These are phyloP conservation scores for Agaricus blazei DNA, from an alignment of 768 basidiomycete species.

Conservation along the genomic window DNA sequence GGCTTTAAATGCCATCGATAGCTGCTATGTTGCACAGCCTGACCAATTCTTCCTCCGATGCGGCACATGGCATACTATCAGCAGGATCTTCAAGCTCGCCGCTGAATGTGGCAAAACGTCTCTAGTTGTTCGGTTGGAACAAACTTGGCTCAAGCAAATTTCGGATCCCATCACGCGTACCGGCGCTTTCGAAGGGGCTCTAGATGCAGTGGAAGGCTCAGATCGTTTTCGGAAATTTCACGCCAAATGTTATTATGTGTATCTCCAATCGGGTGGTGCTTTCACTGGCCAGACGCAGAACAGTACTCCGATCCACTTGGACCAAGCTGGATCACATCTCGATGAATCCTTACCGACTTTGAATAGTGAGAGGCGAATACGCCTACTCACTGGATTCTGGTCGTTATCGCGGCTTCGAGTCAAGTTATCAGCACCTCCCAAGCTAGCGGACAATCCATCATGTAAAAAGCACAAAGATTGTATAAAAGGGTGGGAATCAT, in stretches of 20 bases:
- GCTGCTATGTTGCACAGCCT: background rate
- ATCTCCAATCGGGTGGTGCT: background rate
- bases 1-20: background rate
- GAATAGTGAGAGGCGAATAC: background rate
- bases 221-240: background rate
- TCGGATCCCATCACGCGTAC: background rate
- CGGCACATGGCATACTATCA: background rate
- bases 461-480: background rate
- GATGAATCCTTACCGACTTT: background rate
- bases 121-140: background rate
- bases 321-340: background rate
- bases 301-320: too few species aligned
- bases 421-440: background rate
- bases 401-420: background rate
- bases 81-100: background rate
- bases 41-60: background rate
- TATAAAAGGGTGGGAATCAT: background rate
- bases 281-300: background rate
- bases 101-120: background rate
- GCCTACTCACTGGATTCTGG: slow-evolving; percentile 1
- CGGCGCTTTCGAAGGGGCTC: background rate
- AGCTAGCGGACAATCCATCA: background rate
- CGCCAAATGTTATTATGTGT: background rate
- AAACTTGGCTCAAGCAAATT: background rate
- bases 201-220: background rate